Evolutionary conservation across 768 basidiomycete genomes (phyloP).

Genomic region (Mrakia frigida): DNA sequence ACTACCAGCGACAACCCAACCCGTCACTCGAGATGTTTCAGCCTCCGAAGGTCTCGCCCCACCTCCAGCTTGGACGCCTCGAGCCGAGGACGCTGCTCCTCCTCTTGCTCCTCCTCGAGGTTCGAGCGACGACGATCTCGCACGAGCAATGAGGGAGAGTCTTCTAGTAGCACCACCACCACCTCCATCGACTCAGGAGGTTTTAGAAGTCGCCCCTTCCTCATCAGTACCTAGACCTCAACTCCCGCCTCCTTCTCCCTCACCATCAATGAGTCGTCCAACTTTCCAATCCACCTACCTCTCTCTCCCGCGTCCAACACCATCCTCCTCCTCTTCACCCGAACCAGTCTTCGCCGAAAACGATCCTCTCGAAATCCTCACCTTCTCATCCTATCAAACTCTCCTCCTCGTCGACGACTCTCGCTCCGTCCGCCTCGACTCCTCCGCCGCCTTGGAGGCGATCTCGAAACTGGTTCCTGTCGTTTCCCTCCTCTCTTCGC

Average conservation of each 20-base stretch:
- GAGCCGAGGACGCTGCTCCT: neutral
- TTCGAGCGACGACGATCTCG: neutral
- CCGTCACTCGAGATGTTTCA: too few species aligned
- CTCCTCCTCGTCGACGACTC: conserved; percentile 18
- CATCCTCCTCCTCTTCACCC: neutral
- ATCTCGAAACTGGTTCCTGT: conserved; percentile 16
- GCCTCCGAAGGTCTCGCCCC: too few species aligned
- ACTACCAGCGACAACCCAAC: neutral
- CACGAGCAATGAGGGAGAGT: neutral
- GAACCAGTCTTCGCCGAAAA: neutral
- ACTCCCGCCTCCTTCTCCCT: too few species aligned
- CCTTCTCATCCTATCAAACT: neutral
- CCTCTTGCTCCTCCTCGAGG: neutral
- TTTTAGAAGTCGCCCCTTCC: too few species aligned
- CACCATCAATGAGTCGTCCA: too few species aligned
- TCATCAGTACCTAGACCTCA: too few species aligned
- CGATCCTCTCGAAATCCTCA: neutral
- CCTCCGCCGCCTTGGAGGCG: neutral
- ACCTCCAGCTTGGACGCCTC: neutral
- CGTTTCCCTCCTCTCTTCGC: neutral
- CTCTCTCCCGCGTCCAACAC: too few species aligned
- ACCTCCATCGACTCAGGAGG: too few species aligned
- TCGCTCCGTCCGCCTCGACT: neutral
- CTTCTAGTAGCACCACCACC: neutral
- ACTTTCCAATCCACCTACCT: too few species aligned